Evolutionary conservation across 495 filamentous ascomycete species (phyloP), one percentile per base, ranked within the genome.

Genomic region (Hypoxylon intermedium): DNA sequence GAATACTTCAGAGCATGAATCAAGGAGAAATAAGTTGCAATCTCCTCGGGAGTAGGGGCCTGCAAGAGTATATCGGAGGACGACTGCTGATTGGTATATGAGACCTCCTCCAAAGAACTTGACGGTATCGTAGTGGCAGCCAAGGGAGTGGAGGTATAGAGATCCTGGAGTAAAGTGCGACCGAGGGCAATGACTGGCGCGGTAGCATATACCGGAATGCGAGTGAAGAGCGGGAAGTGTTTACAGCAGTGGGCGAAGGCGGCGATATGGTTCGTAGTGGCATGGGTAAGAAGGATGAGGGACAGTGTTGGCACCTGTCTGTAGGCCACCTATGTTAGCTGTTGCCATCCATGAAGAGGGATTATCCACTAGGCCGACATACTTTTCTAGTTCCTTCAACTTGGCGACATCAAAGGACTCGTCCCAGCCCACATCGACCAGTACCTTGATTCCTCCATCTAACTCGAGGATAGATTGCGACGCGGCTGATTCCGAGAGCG

Each of bases 171-270:
- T 19, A 97, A 80, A 1, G 93, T 95, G 15, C 93, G 88, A 3
- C 94, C 95, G 26, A 98, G 87, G 4, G 93, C 89, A 59, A 97
- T 91, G 45, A 99, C 90, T 9, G 94, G 94, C 31, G 86, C 86
- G 4, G 94, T 99, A 18, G 95, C 94, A 71, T 98, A 99, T 28
- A 96, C 86, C n/a, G 94, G 94, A 54, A 99, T 92, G 54, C 91
- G 85, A 0, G 87, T 88, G 75, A 99, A 98, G 36, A 88, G 83
- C 48, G 95, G 93, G 63, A 97, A 88, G 72, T 96, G 86, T 72
- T 96, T 96, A 84, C 95, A 99, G 80, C 92, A 97, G 72, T 99
- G 93, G 37, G 90, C 94, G 67, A 89, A 97, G 40, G 94, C 95
- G 56, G 89, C 94, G 48, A 99, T 84, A 72, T 98, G 95, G 24